Evolutionary conservation across 768 basidiomycete species (phyloP).

Genomic region (Phaffia tasmanica): DNA sequence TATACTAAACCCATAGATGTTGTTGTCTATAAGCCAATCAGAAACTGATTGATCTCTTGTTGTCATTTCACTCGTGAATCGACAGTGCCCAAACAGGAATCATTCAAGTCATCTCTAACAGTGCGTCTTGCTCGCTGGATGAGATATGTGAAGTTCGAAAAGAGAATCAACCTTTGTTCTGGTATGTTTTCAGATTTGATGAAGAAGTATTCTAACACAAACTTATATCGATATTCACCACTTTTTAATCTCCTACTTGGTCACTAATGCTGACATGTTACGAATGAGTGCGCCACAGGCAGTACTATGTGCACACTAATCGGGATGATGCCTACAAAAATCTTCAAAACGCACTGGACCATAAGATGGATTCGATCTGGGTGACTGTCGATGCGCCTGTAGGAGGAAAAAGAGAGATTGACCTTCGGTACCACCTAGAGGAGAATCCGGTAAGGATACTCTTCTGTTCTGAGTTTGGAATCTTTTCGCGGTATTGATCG

Average conservation of each 20-base stretch:
- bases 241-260: constrained; percentile 23
- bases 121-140: constrained; percentile 33
- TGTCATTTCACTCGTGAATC: neutral
- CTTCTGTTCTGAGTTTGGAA: neutral
- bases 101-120: constrained; percentile 32
- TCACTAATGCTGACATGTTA: constrained; percentile 25
- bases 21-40: too few species aligned
- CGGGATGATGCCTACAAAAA: constrained; percentile 30
- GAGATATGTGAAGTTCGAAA: constrained; percentile 30
- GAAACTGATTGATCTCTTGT: too few species aligned
- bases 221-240: constrained; percentile 27
- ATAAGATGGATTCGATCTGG: constrained; percentile 34
- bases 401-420: constrained; percentile 27
- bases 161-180: constrained; percentile 32
- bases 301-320: constrained; percentile 10
- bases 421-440: constrained; percentile 23
- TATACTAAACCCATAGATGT: too few species aligned
- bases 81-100: constrained; percentile 27
- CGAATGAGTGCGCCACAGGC: neutral
- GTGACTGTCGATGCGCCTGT: constrained; percentile 35
- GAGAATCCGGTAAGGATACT: constrained; percentile 11
- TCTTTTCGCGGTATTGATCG: too few species aligned
- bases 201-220: constrained; percentile 29
- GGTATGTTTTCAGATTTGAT: constrained; percentile 31
- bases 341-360: constrained; percentile 32